Conservation (phyloP, 2,329 filamentous ascomycete species). For the Orbilia ellipsospora region DNA sequence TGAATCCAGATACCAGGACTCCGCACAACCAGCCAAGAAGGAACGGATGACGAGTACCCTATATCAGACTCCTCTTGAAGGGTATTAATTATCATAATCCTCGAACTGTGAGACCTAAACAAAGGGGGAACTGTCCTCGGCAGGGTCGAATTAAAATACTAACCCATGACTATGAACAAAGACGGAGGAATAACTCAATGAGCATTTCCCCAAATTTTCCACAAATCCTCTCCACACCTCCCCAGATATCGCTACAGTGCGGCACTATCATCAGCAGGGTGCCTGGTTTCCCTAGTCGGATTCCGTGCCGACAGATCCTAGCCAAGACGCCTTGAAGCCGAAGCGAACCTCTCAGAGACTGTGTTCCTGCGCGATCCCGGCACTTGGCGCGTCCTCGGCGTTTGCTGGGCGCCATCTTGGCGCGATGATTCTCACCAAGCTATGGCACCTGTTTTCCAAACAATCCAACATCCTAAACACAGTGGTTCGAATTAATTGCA, state of each 20-base stretch:
- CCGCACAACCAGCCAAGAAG: too few species aligned
- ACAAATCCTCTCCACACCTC: conserved; percentile 45
- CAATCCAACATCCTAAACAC: conserved; percentile 18
- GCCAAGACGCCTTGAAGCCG: conserved; percentile 18
- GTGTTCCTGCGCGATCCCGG: background rate
- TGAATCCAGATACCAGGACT: too few species aligned
- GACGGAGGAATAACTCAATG: conserved; percentile 25
- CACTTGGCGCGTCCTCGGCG: conserved; percentile 12
- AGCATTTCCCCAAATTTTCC: conserved; percentile 29
- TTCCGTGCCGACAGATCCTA: conserved; percentile 44
- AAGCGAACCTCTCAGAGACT: conserved; percentile 21
- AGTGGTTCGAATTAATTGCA: too few species aligned
- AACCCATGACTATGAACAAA: background rate
- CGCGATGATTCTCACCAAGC: conserved; percentile 21
- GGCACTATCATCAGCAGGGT: background rate
- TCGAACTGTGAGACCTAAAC: too few species aligned
- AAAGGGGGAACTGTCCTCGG: too few species aligned
- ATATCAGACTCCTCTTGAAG: too few species aligned
- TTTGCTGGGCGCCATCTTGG: conserved; percentile 8
- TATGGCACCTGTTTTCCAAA: conserved; percentile 27
- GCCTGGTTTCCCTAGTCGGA: conserved; percentile 10
- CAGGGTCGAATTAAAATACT: too few species aligned
- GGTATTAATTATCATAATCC: too few species aligned
- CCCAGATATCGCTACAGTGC: background rate
- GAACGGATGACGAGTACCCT: too few species aligned